A percentile compares a stretch with the other conserved stretches of the same genome.
Conservation (phyloP, 768 basidiomycete species). For the Tylopilus plumbeoviolaceoides region DNA sequence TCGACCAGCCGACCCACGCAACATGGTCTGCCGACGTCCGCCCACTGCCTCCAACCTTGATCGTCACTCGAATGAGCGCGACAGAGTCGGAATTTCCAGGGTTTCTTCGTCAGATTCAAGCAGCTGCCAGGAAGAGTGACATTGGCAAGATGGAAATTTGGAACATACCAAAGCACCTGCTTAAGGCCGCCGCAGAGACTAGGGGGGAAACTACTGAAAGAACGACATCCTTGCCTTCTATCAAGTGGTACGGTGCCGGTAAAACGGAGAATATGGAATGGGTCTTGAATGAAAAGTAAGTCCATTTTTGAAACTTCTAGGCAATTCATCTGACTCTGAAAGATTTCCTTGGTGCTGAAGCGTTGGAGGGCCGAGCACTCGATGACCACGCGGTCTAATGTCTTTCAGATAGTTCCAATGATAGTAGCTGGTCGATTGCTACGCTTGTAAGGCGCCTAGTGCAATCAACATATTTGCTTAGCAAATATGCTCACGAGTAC, state of each 20-base stretch:
- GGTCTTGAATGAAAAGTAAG: slow-evolving; percentile 48
- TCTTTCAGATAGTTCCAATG: too few species aligned
- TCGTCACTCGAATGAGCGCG: slow-evolving; percentile 42
- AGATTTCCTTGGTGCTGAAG: slow-evolving; percentile 39
- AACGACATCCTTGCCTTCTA: slow-evolving; percentile 38
- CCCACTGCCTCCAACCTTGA: slow-evolving; percentile 32
- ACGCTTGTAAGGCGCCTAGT: too few species aligned
- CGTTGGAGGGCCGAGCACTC: too few species aligned
- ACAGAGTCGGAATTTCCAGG: slow-evolving; percentile 28
- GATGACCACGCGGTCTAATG: too few species aligned
- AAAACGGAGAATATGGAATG: slow-evolving; percentile 35
- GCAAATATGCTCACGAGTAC: too few species aligned
- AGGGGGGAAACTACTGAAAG: slow-evolving; percentile 34
- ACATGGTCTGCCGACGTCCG: slow-evolving; percentile 43
- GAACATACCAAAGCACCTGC: slow-evolving; percentile 32
- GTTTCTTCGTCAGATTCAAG: slow-evolving; percentile 34
- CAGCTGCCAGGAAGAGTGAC: slow-evolving; percentile 32
- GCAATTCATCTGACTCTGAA: neutral
- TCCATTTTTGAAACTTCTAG: neutral
- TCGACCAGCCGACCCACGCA: slow-evolving; percentile 28
- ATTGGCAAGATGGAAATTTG: slow-evolving; percentile 44
- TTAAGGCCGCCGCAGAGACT: slow-evolving; percentile 21
- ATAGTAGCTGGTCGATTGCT: too few species aligned
- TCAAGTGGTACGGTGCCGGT: slow-evolving; percentile 49
- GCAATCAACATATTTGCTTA: too few species aligned